These are phyloP conservation scores for Dactylellina drechsleri DNA, from an alignment of 2,329 filamentous ascomycete species.

Conservation along the genomic window DNA sequence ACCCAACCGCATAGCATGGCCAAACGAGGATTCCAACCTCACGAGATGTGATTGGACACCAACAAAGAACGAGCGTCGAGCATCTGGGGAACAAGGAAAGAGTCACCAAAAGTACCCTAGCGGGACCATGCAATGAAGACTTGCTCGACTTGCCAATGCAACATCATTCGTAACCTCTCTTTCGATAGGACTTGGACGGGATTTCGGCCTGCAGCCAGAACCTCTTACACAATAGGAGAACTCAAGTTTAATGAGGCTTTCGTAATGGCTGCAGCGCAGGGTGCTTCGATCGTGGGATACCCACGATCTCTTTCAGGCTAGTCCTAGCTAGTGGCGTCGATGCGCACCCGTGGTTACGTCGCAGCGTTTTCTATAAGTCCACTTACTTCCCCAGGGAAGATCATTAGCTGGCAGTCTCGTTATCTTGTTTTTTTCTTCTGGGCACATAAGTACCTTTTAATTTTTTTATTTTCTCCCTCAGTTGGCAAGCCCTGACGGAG, in stretches of 20 bases:
- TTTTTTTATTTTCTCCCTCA: background rate
- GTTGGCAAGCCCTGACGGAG: slow-evolving; percentile 19
- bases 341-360: slow-evolving; percentile 31
- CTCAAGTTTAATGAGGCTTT: slow-evolving; percentile 34
- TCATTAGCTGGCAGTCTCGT: slow-evolving; percentile 17
- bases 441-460: background rate
- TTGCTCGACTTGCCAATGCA: slow-evolving; percentile 49
- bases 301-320: slow-evolving; percentile 40
- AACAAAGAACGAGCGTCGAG: slow-evolving; percentile 35
- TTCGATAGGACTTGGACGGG: slow-evolving; percentile 22
- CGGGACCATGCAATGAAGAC: slow-evolving; percentile 16
- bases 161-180: slow-evolving; percentile 38
- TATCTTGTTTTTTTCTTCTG: slow-evolving; percentile 23
- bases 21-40: slow-evolving; percentile 15
- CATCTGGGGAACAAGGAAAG: slow-evolving; percentile 37
- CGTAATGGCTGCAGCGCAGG: slow-evolving; percentile 33
- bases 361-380: slow-evolving; percentile 40
- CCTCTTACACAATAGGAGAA: background rate
- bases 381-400: slow-evolving; percentile 11
- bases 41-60: slow-evolving; percentile 23
- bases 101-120: slow-evolving; percentile 33
- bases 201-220: slow-evolving; percentile 3
- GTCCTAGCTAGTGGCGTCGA: slow-evolving; percentile 36
- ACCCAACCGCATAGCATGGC: slow-evolving; percentile 43
- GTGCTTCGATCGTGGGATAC: slow-evolving; percentile 15